These are phyloP conservation scores for Diplocarpon mali DNA, from an alignment of 2,329 filamentous ascomycete genomes.

Conservation along the genomic window DNA sequence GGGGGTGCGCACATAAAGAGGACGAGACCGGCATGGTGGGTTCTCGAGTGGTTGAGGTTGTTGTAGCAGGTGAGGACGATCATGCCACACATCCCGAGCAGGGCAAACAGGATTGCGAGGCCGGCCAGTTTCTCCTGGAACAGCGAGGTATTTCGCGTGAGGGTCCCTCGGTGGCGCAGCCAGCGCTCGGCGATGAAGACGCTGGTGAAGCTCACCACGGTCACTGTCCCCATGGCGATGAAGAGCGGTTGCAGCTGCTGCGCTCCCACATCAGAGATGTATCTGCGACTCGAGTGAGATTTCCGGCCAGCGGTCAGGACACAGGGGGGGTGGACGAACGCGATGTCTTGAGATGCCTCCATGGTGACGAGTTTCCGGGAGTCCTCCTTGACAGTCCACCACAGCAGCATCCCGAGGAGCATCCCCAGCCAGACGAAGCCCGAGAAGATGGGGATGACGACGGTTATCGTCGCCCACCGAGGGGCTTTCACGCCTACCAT, in stretches of 20 bases:
- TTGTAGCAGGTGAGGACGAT: conserved; percentile 79
- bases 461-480: conserved; percentile 3
- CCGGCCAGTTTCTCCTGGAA: conserved; percentile 50
- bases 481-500: not conserved
- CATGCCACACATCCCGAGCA: conserved; percentile 65
- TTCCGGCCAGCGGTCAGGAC: conserved; percentile 48
- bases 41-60: conserved; percentile 48
- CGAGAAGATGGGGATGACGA: conserved; percentile 14
- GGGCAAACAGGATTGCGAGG: conserved; percentile 53
- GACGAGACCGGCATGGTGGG: conserved; percentile 65
- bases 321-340: conserved; percentile 26
- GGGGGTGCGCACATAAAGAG: conserved; percentile 44
- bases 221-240: conserved; percentile 57
- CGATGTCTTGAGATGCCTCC: conserved; percentile 42
- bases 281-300: conserved; percentile 44
- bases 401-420: conserved; percentile 21
- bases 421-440: conserved; percentile 18
- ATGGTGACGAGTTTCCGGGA: conserved; percentile 46
- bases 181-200: conserved; percentile 72
- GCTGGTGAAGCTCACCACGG: conserved; percentile 67
- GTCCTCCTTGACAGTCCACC: conserved; percentile 49
- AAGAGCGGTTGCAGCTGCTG: conserved; percentile 60
- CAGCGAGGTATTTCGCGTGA: conserved; percentile 57
- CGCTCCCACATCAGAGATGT: conserved; percentile 57
- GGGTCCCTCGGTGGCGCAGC: conserved; percentile 67